phyloP scores from a whole-genome alignment of 2,329 filamentous ascomycete species.

The Fusarium longipes region DNA sequence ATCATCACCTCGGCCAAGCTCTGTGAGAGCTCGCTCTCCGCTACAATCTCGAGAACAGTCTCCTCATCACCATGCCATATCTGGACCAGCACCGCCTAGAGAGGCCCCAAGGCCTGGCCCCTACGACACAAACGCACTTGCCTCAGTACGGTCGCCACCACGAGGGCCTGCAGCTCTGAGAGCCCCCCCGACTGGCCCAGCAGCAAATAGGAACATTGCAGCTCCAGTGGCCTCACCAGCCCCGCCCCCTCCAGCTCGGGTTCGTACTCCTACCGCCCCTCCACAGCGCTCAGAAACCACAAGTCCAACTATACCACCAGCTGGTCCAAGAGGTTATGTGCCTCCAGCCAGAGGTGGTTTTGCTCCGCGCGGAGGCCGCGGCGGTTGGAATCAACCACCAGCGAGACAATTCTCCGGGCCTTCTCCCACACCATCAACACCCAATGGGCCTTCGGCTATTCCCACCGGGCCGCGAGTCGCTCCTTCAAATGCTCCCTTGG shows the following conservation, averaged over 20 bases:
- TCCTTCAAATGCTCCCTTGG: conserved; percentile 49
- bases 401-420: conserved; percentile 50
- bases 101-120: conserved; percentile 46
- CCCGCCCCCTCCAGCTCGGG: conserved; percentile 49
- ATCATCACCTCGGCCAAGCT: conserved; percentile 64
- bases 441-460: conserved; percentile 55
- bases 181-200: conserved; percentile 60
- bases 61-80: conserved; percentile 47
- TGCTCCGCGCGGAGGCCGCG: conserved; percentile 58
- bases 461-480: conserved; percentile 61
- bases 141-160: conserved; percentile 60
- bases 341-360: conserved; percentile 59
- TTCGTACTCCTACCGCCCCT: conserved; percentile 50
- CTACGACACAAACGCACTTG: conserved; percentile 46
- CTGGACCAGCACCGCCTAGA: conserved; percentile 43
- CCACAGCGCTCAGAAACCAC: conserved; percentile 54
- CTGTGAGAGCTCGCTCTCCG: conserved; percentile 60
- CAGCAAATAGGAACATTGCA: conserved; percentile 54
- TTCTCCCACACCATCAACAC: conserved; percentile 55
- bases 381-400: conserved; percentile 56
- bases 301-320: conserved; percentile 62
- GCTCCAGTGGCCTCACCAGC: conserved; percentile 52
- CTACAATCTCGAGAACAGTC: conserved; percentile 56
- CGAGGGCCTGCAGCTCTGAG: conserved; percentile 66
- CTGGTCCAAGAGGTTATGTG: conserved; percentile 66